Evolutionary conservation across 306 rosid genomes (phyloP).

Genomic region (Fragaria ananassa): DNA sequence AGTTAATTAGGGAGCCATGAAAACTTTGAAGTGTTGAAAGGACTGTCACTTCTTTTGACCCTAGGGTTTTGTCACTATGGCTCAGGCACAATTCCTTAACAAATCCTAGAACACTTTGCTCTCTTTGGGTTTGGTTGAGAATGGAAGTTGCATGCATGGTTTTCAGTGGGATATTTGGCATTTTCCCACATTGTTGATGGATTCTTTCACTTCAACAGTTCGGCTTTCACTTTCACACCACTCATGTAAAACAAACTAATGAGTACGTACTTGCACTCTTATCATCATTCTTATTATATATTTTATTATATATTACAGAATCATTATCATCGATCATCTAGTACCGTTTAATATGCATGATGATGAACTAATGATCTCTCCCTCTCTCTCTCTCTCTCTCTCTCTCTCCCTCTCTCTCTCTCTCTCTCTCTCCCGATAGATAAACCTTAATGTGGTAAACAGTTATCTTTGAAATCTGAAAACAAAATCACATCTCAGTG

Average conservation of each 20-base stretch:
- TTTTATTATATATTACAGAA: no score
- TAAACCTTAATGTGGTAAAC: constrained; percentile 1
- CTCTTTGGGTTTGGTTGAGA: constrained; percentile 38
- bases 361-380: neutral
- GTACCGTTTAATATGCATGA: constrained; percentile 11
- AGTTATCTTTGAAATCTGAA: constrained; percentile 22
- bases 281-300: constrained; percentile 32
- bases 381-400: neutral
- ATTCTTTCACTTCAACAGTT: constrained; percentile 38
- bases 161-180: constrained; percentile 70
- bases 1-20: constrained; percentile 7
- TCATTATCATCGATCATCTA: constrained; percentile 17
- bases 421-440: neutral
- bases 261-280: constrained; percentile 49
- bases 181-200: constrained; percentile 43
- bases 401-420: neutral
- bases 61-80: constrained; percentile 17
- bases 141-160: constrained; percentile 56
- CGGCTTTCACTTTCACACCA: constrained; percentile 27
- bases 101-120: constrained; percentile 44
- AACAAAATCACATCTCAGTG: neutral
- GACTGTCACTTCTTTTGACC: constrained; percentile 39
- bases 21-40: constrained; percentile 2
- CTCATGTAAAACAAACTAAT: constrained; percentile 31
- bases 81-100: constrained; percentile 25